These are phyloP conservation scores for Aquilaria agallochum DNA, from an alignment of 441 rosid species.

Conservation along the genomic window DNA sequence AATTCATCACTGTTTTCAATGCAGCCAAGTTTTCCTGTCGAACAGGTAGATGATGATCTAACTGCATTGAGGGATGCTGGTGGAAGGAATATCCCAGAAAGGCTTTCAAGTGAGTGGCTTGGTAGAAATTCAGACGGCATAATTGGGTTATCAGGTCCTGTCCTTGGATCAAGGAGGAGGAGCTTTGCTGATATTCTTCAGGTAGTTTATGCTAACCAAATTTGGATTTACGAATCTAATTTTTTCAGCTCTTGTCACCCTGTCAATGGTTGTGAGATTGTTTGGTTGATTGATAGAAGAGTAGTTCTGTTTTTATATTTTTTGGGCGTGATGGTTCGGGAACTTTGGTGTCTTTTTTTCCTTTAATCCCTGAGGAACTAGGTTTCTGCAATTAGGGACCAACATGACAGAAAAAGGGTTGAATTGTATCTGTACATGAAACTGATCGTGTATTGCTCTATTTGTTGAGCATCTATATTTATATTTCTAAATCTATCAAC, in stretches of 20 bases:
- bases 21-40: slow-evolving; percentile 63
- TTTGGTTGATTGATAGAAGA: background rate
- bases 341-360: too few species aligned
- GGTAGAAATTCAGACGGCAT: slow-evolving; percentile 42
- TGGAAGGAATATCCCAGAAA: slow-evolving; percentile 33
- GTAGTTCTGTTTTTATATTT: too few species aligned
- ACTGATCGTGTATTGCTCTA: too few species aligned
- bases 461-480: too few species aligned
- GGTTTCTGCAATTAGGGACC: too few species aligned
- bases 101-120: slow-evolving; percentile 42
- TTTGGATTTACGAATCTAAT: background rate
- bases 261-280: background rate
- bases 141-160: slow-evolving; percentile 37
- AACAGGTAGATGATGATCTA: slow-evolving; percentile 65
- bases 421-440: too few species aligned
- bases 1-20: slow-evolving; percentile 65
- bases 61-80: slow-evolving; percentile 58
- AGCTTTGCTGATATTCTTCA: slow-evolving; percentile 97
- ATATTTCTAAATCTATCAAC: too few species aligned
- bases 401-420: too few species aligned
- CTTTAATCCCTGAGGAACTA: too few species aligned
- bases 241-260: background rate
- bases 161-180: slow-evolving; percentile 80
- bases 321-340: too few species aligned
- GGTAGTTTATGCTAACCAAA: slow-evolving; percentile 33